These are phyloP conservation scores for Hypoxylon cercidicola DNA, from an alignment of 495 filamentous ascomycete genomes.

Conservation along the genomic window DNA sequence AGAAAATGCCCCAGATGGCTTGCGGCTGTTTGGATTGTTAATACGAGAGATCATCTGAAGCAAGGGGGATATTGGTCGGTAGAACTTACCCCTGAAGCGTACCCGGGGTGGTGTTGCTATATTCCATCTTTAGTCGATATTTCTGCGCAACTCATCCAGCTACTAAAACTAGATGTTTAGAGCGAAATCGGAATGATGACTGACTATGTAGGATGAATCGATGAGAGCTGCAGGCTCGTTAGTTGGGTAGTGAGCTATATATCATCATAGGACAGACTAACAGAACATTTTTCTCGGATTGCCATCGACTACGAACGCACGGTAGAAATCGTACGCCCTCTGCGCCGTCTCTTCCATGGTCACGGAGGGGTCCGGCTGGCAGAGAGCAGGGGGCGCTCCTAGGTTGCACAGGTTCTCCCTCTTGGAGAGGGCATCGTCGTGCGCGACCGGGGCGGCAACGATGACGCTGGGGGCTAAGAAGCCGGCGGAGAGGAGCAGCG, in stretches of 20 bases:
- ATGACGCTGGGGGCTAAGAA: conserved; percentile 44
- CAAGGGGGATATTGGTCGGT: too few species aligned
- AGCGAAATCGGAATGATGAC: conserved; percentile 17
- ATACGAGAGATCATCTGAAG: too few species aligned
- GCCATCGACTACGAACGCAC: conserved; percentile 59
- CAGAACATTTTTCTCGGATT: conserved; percentile 59
- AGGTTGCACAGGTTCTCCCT: conserved; percentile 58
- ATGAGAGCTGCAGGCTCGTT: conserved; percentile 43
- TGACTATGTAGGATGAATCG: conserved; percentile 52
- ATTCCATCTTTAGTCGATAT: conserved; percentile 4
- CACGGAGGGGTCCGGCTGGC: conserved; percentile 50
- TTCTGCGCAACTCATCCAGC: background rate
- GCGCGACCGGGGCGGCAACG: conserved; percentile 45
- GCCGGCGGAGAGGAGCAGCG: conserved; percentile 43
- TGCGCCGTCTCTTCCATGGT: conserved; percentile 57
- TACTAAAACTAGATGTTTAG: background rate
- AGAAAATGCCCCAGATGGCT: conserved; percentile 57
- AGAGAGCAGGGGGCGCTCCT: conserved; percentile 52
- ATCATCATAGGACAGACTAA: too few species aligned
- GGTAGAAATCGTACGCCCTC: conserved; percentile 60
- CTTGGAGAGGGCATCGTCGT: conserved; percentile 39
- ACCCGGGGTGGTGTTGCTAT: conserved; percentile 59
- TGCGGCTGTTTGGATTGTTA: too few species aligned
- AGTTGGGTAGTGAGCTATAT: too few species aligned
- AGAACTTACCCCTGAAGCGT: conserved; percentile 50